These are phyloP conservation scores for Rhodosporidiobolus sp. DNA, from an alignment of 768 basidiomycete genomes.

Conservation along the genomic window DNA sequence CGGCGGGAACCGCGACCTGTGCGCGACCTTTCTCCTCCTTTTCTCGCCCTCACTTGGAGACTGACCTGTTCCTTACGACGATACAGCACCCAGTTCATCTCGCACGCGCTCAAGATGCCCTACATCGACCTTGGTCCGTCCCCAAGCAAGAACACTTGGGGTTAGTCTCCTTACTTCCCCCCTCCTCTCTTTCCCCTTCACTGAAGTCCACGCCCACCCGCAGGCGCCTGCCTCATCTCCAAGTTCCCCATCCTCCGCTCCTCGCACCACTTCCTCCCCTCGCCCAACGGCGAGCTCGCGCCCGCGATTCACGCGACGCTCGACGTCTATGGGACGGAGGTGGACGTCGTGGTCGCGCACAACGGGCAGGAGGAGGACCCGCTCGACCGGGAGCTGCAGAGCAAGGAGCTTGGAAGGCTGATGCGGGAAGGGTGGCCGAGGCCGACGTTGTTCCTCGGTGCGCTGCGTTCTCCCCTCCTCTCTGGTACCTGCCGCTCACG, in stretches of 20 bases:
- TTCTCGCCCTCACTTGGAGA: neutral
- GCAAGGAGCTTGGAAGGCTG: conserved; percentile 71
- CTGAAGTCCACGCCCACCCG: neutral
- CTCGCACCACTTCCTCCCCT: conserved; percentile 80
- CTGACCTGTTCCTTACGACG: neutral
- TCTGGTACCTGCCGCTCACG: neutral
- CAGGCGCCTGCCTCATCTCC: conserved; percentile 25
- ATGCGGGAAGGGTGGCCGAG: conserved; percentile 56
- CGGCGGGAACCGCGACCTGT: conserved; percentile 84
- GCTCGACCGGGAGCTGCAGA: conserved; percentile 82
- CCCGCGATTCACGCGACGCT: conserved; percentile 34
- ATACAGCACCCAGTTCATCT: conserved; percentile 66
- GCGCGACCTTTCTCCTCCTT: conserved; percentile 39
- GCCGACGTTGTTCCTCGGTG: conserved; percentile 63
- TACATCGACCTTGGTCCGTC: conserved; percentile 86
- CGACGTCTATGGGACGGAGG: conserved; percentile 61
- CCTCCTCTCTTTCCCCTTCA: neutral
- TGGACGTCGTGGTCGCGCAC: conserved; percentile 81
- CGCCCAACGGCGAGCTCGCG: conserved; percentile 55
- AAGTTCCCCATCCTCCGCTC: conserved; percentile 86
- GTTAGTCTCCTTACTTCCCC: neutral
- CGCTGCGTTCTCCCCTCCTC: neutral
- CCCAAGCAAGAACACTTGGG: conserved; percentile 58
- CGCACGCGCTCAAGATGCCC: conserved; percentile 73
- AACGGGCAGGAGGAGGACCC: conserved; percentile 93